Conservation (phyloP, 2,329 filamentous ascomycete genomes). For the Xylaria sp. region DNA sequence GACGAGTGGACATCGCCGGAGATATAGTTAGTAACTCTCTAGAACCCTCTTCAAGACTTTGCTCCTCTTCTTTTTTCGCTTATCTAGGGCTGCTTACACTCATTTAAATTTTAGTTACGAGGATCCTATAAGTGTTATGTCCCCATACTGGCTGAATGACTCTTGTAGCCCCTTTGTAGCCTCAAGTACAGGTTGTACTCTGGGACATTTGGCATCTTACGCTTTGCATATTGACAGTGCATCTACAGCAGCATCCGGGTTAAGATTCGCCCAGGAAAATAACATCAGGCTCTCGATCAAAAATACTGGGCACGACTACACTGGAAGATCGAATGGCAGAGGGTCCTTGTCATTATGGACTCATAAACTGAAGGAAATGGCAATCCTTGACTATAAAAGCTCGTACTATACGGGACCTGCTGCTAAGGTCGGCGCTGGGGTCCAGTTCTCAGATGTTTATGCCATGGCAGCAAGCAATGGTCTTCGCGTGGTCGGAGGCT, state of each 20-base stretch:
- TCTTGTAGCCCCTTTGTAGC: constrained; percentile 35
- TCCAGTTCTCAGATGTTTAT: constrained; percentile 41
- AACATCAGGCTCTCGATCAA: constrained; percentile 59
- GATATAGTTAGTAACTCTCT: neutral
- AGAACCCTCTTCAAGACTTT: no score
- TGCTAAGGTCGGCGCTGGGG: constrained; percentile 60
- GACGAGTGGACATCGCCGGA: neutral
- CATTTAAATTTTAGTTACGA: neutral
- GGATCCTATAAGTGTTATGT: constrained; percentile 35
- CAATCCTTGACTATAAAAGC: constrained; percentile 19
- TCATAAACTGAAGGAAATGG: constrained; percentile 56
- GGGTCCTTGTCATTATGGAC: constrained; percentile 60
- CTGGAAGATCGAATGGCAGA: constrained; percentile 62
- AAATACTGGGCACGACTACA: constrained; percentile 60
- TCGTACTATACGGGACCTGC: constrained; percentile 56
- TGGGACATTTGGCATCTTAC: constrained; percentile 32
- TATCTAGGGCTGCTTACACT: neutral
- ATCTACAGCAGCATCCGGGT: neutral
- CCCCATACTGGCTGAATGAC: constrained; percentile 37
- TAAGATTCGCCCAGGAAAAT: constrained; percentile 51
- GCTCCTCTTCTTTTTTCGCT: no score
- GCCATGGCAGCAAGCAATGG: neutral
- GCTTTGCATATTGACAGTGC: constrained; percentile 14
- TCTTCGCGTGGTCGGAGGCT: constrained; percentile 2
- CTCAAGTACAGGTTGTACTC: constrained; percentile 11